Percentiles rank a stretch among this genome's conserved stretches.
Conservation (phyloP, 2,329 filamentous ascomycete species). For the Talaromyces sp. region DNA sequence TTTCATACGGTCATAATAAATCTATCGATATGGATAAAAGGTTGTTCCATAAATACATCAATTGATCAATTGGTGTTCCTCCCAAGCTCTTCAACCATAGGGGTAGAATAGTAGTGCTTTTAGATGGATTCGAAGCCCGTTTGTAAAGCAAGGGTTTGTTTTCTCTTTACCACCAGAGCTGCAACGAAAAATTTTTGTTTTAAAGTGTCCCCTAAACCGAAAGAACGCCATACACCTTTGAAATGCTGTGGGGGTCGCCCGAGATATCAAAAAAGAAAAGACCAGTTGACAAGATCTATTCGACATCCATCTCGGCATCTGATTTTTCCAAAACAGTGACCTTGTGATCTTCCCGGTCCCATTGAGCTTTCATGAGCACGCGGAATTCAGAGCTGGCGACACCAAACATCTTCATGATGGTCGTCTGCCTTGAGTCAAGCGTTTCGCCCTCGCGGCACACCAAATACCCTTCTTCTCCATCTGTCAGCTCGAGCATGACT, state of each 20-base stretch:
- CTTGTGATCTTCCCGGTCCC: slow-evolving; percentile 34
- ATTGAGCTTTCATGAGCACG: slow-evolving; percentile 68
- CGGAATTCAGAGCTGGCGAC: slow-evolving; percentile 87
- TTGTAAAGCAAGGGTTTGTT: neutral
- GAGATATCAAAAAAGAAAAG: slow-evolving; percentile 16
- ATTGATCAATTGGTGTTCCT: neutral
- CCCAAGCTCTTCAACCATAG: neutral
- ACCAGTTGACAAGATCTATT: slow-evolving; percentile 22
- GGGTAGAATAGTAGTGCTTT: neutral
- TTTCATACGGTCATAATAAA: neutral
- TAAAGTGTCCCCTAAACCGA: neutral
- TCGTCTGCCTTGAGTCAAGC: slow-evolving; percentile 86
- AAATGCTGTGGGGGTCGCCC: slow-evolving; percentile 23
- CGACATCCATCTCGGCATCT: slow-evolving; percentile 38
- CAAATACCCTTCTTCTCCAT: slow-evolving; percentile 53
- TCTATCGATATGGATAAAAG: neutral
- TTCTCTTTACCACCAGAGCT: neutral
- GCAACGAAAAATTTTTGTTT: neutral
- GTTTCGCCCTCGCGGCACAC: slow-evolving; percentile 82
- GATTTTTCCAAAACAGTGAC: slow-evolving; percentile 35
- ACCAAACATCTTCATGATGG: slow-evolving; percentile 88
- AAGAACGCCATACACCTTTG: slow-evolving; percentile 16
- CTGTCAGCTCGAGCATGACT: slow-evolving; percentile 62
- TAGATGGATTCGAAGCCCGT: neutral
- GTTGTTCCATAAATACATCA: neutral